Evolutionary conservation across 2,329 filamentous ascomycete species (phyloP), one percentile per base, ranked within the genome.

Genomic region (Pleochaeta shiraiana): DNA sequence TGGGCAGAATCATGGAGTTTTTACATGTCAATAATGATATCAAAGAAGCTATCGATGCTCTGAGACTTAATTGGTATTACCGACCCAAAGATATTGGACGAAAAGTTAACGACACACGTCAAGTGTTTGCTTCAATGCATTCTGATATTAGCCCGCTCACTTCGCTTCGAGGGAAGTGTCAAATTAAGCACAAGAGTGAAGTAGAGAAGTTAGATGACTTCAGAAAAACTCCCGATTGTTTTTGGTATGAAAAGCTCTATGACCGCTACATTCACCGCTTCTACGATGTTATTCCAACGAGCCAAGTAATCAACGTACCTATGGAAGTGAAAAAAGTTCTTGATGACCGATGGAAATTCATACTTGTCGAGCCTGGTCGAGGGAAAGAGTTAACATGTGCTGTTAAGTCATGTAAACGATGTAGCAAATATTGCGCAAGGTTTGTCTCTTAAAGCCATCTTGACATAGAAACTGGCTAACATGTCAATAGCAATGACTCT

Each of bases 51-150:
- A 84, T 98, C 68, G 92, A 96, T 73, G 84, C 89, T 50, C 76
- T 98, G 71, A 86, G 91, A 69, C 88, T 97, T 72, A 98, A 98
- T 77, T 98, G 93, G 93, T 96, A 92, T 76, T 97, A 97, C 75
- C 85, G 93, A 47, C 92, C 93, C 65, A 90, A 93, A 75, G 93
- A 98, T 76, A 95, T 97, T 72, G 88, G 89, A 69, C 88, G 91
- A 70, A 93, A 91, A 76, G 86, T 88, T 70, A 86, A 88, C 74
- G 93, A 98, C 78, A 92, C 88, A 66, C 87, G 93, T 67, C 80
- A 92, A 71, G 84, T 98, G 63, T 96, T 92, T 76, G 92, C 90
- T 67, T 95, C 93, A 33, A 98, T 98, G 93, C 93, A 98, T 75
- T 97, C 93, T 30, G 93, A 98, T 77, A 87, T 90, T 67, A 95